Conservation (phyloP, 768 basidiomycete species). For the Leucogyrophana mollusca region DNA sequence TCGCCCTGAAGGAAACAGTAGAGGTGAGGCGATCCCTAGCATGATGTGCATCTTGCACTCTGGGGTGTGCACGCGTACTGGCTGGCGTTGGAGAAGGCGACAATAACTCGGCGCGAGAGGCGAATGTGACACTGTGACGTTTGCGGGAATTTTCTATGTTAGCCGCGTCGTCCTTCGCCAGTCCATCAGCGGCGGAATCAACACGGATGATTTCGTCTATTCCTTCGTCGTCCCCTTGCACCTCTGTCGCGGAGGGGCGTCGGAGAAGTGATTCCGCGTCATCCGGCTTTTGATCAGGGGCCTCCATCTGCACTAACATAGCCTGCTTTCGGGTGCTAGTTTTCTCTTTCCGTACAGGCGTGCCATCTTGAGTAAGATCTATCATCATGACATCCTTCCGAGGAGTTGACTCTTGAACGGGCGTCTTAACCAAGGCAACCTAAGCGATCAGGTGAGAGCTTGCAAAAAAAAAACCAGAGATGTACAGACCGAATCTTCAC, state of each 20-base stretch:
- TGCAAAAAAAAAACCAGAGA: background rate
- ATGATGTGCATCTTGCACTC: no score
- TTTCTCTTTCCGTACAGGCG: conserved; percentile 15
- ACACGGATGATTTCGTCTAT: no score
- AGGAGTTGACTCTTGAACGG: conserved; percentile 12
- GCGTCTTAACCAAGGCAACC: conserved; percentile 2
- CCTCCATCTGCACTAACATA: no score
- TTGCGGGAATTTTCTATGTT: background rate
- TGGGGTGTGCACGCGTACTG: no score
- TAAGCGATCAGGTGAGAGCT: conserved; percentile 9
- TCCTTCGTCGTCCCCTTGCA: no score
- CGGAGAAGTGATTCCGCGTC: no score
- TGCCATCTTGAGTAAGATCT: conserved; percentile 41
- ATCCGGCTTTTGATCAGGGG: no score
- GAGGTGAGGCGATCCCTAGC: no score
- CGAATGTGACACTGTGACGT: conserved; percentile 26
- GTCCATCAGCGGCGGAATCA: no score
- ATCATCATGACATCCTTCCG: conserved; percentile 32
- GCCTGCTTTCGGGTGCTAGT: background rate
- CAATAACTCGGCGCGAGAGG: conserved; percentile 22
- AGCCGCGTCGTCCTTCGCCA: no score
- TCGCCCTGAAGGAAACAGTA: no score
- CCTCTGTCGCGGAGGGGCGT: no score
- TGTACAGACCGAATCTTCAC: background rate
- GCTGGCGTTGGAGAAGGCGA: background rate